Conservation (phyloP, 1,139 yeast species). For the Sugiyamaella novakii region DNA sequence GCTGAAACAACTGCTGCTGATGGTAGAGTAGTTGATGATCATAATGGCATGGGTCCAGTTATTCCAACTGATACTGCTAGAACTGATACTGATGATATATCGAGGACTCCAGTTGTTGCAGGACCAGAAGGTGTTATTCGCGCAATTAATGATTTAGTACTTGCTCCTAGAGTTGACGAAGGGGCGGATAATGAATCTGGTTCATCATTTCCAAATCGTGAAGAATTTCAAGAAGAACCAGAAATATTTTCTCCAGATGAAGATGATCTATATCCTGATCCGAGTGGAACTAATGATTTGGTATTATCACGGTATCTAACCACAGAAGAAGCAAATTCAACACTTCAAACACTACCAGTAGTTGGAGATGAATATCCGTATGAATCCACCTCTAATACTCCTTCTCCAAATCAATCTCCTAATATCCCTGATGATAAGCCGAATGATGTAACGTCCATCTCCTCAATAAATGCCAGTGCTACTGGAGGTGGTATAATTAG, state of each 20-base stretch:
- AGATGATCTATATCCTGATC: slow-evolving; percentile 4
- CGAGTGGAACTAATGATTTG: slow-evolving; percentile 4
- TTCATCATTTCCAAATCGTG: not conserved
- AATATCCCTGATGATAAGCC: not conserved
- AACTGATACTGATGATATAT: not conserved
- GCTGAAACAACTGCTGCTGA: not conserved
- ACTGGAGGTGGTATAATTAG: slow-evolving; percentile 4
- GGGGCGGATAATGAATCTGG: not conserved
- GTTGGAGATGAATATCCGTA: not conserved
- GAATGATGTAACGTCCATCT: not conserved
- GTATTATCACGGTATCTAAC: slow-evolving; percentile 14
- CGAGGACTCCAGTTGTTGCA: not conserved
- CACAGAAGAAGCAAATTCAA: slow-evolving; percentile 14
- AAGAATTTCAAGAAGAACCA: slow-evolving; percentile 10
- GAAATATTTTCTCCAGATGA: slow-evolving; percentile 15
- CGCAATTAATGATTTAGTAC: slow-evolving; percentile 14
- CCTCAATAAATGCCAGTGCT: not conserved
- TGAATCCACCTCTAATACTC: too few species aligned
- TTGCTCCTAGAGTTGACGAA: slow-evolving; percentile 8
- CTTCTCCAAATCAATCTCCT: slow-evolving; percentile 1
- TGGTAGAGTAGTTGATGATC: slow-evolving; percentile 1
- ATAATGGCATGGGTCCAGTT: slow-evolving; percentile 2
- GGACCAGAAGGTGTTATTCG: slow-evolving; percentile 12
- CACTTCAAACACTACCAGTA: slow-evolving; percentile 9
- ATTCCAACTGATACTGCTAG: not conserved